Base-by-base conservation (phyloP, 441 rosid species). In the Capsella rubella region DNA sequence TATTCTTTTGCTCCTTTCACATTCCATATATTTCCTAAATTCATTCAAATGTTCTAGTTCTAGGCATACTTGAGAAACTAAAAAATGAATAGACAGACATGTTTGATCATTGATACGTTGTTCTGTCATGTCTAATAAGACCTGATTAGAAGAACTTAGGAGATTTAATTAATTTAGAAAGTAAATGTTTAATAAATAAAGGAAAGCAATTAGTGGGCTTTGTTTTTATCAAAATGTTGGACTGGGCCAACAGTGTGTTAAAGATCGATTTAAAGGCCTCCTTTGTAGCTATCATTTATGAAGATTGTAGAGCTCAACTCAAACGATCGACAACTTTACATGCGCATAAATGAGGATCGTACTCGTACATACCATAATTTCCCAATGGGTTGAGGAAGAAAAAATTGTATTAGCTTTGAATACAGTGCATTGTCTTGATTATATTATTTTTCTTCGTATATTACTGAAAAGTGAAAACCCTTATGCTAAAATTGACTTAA, bases 231-330 rank as follows among this genome's bases (percentile, higher is more conserved):
- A 3, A 29, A 51, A 40, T 16, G 21, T 28, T 12, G 7, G 11
- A 70, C 32, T 61, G 62, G 72, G 52, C 60, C 77, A 73, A 15
- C 65, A 55, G 14, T 29, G 13, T 31, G 29, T 21, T 53, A 11
- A 7, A 55, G 49, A 45, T 32, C 31, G 35, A 54, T 45, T 43
- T 32, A 10, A 54, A 42, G 46, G 47, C 54, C 68, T 62, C 53
- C 68, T 45, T 53, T 62, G 27, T 21, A 53, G 62, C 28, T 72
- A 63, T 57, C 21, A 46, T 32, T 32, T 63, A 14, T 10, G 55
- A 51, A 10, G 25, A 21, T 10, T 51, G n/a, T 18, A 51, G 11
- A 51, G 25, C 25, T 21, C 25, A 18, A 8, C n/a, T 21, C 3
- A 21, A 25, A 51, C 31, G 31, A 51, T 25, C 11, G 3, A 51